Evolutionary conservation across 495 filamentous ascomycete species (phyloP), one percentile per base, ranked within the genome.

Genomic region (Penicillium fimorum): DNA sequence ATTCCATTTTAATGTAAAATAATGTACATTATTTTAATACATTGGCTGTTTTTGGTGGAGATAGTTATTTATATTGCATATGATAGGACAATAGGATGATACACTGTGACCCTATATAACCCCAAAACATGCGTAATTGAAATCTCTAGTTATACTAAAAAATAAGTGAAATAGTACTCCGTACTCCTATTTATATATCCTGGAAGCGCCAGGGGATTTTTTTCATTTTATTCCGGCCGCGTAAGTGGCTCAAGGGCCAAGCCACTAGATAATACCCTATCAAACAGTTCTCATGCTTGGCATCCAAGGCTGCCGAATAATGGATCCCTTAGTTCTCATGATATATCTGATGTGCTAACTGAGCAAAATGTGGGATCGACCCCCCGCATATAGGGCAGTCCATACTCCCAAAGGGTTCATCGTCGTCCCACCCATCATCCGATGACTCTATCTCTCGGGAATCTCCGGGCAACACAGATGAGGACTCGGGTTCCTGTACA

Each of bases 331-430:
- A 22, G 22, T 22, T 22, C 22, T 22, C 22, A 22, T 96, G 91
- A 62, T 84, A 96, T 49, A 87, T 75, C 57, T 79, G 71, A 70
- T 96, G 91, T 4, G 90, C 90, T 18, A 77, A 59, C 64, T 85
- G 79, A 7, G 90, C 91, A 71, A 92, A 94, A 12, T 73, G 57
- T 0, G 90, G 90, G 53, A 94, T 84, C 5, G 70, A 59, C 15
- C 81, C 80, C 11, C 84, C 85, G 66, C 90, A 94, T 6, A 69
- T 58, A 0, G 60, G 60, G 66, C 90, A 93, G 8, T 61, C 62
- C 5, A 76, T 66, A 52, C 68, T 74, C 13, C 53, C 42, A 50
- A 68, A 64, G 13, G 71, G 58, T 43, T 68, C 69, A 3, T 72
- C 78, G 4, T 76, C 78, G n/a, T 74, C 67, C 48, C 70, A 59